Conservation (phyloP, 2,329 filamentous ascomycete species). For the Colletotrichum theobromicola region DNA sequence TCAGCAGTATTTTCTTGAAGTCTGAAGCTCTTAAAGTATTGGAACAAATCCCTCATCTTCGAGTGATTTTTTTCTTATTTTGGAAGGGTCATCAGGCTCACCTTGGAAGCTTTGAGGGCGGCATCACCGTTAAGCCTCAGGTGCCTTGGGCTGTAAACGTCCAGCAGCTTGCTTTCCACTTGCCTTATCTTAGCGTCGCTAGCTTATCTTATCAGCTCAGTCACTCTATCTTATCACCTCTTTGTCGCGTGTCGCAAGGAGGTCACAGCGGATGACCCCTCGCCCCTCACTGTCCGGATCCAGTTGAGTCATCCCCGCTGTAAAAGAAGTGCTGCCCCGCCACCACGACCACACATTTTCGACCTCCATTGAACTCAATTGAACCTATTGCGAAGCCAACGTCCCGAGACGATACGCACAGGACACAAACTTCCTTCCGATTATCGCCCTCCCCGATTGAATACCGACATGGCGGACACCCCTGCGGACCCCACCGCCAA, state of each 20-base stretch:
- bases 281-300: neutral
- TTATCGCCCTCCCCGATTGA: neutral
- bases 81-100: neutral
- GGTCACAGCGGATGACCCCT: constrained; percentile 1
- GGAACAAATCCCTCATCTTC: neutral
- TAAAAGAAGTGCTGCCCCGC: constrained; percentile 20
- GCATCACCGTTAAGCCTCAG: neutral
- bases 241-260: neutral
- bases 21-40: neutral
- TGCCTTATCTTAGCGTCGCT: neutral
- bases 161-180: neutral
- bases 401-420: neutral
- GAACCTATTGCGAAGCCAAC: neutral
- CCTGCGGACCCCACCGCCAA: constrained; percentile 56
- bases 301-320: constrained; percentile 19
- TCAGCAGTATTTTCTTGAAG: neutral
- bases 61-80: neutral
- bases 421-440: fast-evolving
- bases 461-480: constrained; percentile 48
- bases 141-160: neutral
- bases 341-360: constrained; percentile 11
- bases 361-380: neutral
- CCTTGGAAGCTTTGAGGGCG: neutral
- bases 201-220: neutral
- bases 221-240: constrained; percentile 1